Evolutionary conservation across 306 rosid species (phyloP).

Genomic region (Sophora flavescens): DNA sequence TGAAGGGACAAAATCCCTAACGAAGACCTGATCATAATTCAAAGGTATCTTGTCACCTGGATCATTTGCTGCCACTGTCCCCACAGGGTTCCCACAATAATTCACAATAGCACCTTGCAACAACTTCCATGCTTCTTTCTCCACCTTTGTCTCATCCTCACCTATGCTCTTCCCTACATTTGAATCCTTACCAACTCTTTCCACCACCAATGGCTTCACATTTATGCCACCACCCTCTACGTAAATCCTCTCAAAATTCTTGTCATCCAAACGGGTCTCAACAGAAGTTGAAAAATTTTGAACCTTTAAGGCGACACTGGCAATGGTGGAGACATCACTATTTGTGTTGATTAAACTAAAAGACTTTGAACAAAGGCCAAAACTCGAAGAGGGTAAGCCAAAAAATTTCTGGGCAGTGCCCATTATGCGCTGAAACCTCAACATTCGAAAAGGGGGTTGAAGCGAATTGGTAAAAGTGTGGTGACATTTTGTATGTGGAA

Average conservation of each 20-base stretch:
- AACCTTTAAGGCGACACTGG: slow-evolving; percentile 49
- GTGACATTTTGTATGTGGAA: slow-evolving; percentile 45
- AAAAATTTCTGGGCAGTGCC: slow-evolving; percentile 43
- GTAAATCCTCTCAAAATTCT: slow-evolving; percentile 71
- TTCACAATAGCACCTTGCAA: slow-evolving; percentile 67
- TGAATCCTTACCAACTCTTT: slow-evolving; percentile 61
- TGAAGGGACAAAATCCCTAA: slow-evolving; percentile 82
- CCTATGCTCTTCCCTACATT: slow-evolving; percentile 6
- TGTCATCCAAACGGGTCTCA: slow-evolving; percentile 67
- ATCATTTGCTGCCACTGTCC: slow-evolving; percentile 88
- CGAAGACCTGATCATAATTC: slow-evolving; percentile 88
- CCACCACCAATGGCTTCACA: slow-evolving; percentile 73
- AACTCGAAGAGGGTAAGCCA: slow-evolving; percentile 51
- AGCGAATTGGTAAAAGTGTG: slow-evolving; percentile 24
- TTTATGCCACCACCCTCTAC: slow-evolving; percentile 68
- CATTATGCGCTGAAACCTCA: slow-evolving; percentile 49
- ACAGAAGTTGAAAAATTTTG: slow-evolving; percentile 65
- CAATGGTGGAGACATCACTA: slow-evolving; percentile 41
- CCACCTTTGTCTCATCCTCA: slow-evolving; percentile 57
- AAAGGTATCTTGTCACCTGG: slow-evolving; percentile 71
- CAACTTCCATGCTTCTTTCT: slow-evolving; percentile 78
- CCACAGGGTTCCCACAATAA: slow-evolving; percentile 84
- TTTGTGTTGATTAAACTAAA: slow-evolving; percentile 30
- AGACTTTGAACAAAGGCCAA: slow-evolving; percentile 54
- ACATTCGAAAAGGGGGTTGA: slow-evolving; percentile 48